These are phyloP conservation scores for Solanum chiquidenum DNA, from an alignment of 257 asterid genomes.

Conservation along the genomic window DNA sequence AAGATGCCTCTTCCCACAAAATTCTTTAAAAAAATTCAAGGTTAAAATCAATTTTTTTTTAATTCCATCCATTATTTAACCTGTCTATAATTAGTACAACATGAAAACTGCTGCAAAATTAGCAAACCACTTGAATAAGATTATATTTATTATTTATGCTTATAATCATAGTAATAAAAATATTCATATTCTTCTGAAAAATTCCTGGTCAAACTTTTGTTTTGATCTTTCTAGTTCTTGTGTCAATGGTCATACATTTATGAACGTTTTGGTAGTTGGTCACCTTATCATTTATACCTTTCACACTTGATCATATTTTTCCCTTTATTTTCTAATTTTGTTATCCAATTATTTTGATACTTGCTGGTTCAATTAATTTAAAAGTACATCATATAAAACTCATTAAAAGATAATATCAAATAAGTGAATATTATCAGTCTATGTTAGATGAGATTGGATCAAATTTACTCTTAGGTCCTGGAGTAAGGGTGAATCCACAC, in stretches of 20 bases:
- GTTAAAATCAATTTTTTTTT: fast-evolving
- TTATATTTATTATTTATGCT: neutral
- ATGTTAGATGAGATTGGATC: fast-evolving
- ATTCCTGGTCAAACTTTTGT: neutral
- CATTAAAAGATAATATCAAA: fast-evolving
- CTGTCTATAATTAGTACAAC: neutral
- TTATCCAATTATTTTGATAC: neutral
- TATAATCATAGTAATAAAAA: neutral
- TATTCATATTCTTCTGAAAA: neutral
- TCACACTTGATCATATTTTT: neutral
- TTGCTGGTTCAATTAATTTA: neutral
- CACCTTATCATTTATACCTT: neutral
- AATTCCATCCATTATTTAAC: neutral
- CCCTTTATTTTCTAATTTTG: neutral
- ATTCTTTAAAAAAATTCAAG: neutral
- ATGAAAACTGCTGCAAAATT: neutral
- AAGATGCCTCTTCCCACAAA: neutral
- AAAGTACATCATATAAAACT: fast-evolving
- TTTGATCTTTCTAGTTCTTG: neutral
- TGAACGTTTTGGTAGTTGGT: neutral
- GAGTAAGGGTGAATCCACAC: neutral
- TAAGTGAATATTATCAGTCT: fast-evolving
- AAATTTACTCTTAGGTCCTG: neutral
- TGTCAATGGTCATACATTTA: neutral
- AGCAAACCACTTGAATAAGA: neutral